Percentiles rank a stretch among this genome's conserved stretches.
Evolutionary conservation across 208 protist species (phyloP).

Genomic region (Leishmania braziliensis): DNA sequence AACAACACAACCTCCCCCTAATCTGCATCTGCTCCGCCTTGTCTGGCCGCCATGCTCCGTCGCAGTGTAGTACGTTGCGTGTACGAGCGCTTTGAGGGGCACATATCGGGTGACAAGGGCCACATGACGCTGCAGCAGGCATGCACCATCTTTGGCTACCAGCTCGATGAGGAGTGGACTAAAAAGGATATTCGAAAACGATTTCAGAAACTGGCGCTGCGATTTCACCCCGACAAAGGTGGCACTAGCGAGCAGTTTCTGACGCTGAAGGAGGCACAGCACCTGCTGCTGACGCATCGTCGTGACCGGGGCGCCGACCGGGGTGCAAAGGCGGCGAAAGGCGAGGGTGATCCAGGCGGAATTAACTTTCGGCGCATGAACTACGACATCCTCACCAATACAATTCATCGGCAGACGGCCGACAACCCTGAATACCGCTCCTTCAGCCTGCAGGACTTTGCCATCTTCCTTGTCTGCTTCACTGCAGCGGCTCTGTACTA

Average conservation of each 20-base stretch:
- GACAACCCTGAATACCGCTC: conserved; percentile 74
- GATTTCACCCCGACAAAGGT: conserved; percentile 85
- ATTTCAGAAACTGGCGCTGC: conserved; percentile 75
- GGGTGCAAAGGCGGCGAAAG: conserved; percentile 9
- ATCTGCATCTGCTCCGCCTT: background rate
- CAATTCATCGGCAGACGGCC: conserved; percentile 78
- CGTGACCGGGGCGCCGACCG: conserved; percentile 50
- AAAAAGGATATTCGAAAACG: conserved; percentile 80
- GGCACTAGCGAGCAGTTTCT: conserved; percentile 84
- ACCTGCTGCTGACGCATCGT: conserved; percentile 77
- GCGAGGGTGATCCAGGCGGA: conserved; percentile 27
- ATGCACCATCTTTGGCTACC: conserved; percentile 88
- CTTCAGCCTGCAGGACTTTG: conserved; percentile 70
- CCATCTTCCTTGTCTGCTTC: conserved; percentile 67
- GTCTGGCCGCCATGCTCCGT: conserved; percentile 27
- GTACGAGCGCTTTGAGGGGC: conserved; percentile 52
- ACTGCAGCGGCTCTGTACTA: conserved; percentile 52
- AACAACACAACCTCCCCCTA: no score
- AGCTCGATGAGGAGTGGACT: conserved; percentile 74
- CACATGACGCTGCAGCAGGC: conserved; percentile 88
- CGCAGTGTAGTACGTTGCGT: conserved; percentile 18
- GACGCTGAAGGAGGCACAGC: conserved; percentile 83
- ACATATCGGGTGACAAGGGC: conserved; percentile 77
- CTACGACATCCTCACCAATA: conserved; percentile 81
- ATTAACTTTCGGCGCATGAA: conserved; percentile 81